Evolutionary conservation across 2,329 filamentous ascomycete species (phyloP).

Genomic region (Colletotrichum tropicale): DNA sequence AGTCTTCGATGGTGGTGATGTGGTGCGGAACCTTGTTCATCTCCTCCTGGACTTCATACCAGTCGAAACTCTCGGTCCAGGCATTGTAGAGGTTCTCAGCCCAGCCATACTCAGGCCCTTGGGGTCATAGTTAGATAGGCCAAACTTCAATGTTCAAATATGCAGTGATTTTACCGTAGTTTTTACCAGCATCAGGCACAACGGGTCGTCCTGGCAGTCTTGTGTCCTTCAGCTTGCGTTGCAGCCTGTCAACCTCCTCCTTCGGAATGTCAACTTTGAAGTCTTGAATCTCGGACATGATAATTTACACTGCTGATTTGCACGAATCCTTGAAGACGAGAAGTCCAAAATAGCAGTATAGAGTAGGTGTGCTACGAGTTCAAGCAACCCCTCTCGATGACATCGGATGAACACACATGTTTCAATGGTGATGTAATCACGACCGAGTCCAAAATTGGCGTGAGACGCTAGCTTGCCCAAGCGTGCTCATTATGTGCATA

Average conservation of each 20-base stretch:
- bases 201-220: not conserved
- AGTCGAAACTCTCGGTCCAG: slow-evolving; percentile 18
- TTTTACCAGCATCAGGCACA: not conserved
- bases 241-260: not conserved
- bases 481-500: not conserved
- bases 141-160: not conserved
- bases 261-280: not conserved
- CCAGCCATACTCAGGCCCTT: slow-evolving; percentile 3
- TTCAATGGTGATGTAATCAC: not conserved
- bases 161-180: not conserved
- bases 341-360: not conserved
- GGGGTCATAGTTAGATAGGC: not conserved
- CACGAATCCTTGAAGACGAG: not conserved
- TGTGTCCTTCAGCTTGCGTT: not conserved
- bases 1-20: slow-evolving; percentile 22
- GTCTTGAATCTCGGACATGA: not conserved
- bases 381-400: not conserved
- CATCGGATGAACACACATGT: not conserved
- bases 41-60: slow-evolving; percentile 13
- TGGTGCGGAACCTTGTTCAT: slow-evolving; percentile 19
- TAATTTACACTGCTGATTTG: not conserved
- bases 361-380: not conserved
- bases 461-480: not conserved
- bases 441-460: not conserved
- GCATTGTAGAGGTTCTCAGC: slow-evolving; percentile 13